Base-by-base conservation (phyloP, 352 stramenopile species). In the Phytophthora quininea region DNA sequence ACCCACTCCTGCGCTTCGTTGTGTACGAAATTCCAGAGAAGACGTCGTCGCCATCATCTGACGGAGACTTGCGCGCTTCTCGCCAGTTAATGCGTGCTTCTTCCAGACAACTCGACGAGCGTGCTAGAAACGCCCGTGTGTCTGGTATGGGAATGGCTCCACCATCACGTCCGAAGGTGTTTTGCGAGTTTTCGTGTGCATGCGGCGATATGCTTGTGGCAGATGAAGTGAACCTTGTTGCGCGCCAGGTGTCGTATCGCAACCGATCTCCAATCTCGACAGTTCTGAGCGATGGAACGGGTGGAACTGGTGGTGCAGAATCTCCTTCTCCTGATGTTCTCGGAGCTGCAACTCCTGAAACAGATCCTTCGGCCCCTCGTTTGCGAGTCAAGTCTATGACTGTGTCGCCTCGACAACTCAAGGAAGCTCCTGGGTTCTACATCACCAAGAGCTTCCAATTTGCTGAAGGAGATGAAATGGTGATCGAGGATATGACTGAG, bases 401-500 rank as follows among this genome's bases (percentile, higher is more conserved):
- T 9, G 84, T 93, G 7, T 86, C 84, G 1, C 89, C 78, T 32
- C 79, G 85, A 3, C 86, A 85, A 33, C 58, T 92, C 9, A 92
- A 92, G 58, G 87, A 93, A 19, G 88, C 85, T 65, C 88, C 79
- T 19, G 81, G 77, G 1, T 93, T 93, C 51, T 91, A 90, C 67
- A 86, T 84, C 19, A 89, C 83, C 2, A 93, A 93, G 62, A 89
- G 78, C 54, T 93, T 95, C 60, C 84, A 96, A 66, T 93, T 94
- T 62, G 72, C 73, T 11, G 76, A 88, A 33, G 82, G 71, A 7
- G 74, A 90, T 42, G 79, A 92, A 45, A 90, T 92, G 76, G 83
- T 94, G 12, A 82, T 93, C 9, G 88, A 95, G 71, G 82, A 93
- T 54, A 90, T 96, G 81, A 76, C 73, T 0, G 88, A 96, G 62